Conservation (phyloP, 352 stramenopile species). For the Phytophthora idaei region DNA sequence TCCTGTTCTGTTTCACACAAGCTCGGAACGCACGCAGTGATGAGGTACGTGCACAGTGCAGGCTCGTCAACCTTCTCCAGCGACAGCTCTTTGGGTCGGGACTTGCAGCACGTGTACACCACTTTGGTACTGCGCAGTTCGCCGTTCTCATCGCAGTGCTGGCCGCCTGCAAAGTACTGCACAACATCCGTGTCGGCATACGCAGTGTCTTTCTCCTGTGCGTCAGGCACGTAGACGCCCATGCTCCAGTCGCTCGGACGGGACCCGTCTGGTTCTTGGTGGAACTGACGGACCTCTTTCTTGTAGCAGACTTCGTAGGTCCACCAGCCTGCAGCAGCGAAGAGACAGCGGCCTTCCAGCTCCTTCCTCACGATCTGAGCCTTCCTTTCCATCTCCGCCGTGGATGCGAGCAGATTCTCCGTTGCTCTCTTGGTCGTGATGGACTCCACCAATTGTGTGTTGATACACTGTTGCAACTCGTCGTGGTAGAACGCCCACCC, state of each 20-base stretch:
- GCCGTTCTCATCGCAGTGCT: conserved; percentile 87
- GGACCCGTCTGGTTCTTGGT: conserved; percentile 75
- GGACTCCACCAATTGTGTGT: conserved; percentile 58
- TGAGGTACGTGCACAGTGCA: conserved; percentile 79
- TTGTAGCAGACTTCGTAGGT: conserved; percentile 87
- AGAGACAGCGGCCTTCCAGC: conserved; percentile 63
- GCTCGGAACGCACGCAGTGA: conserved; percentile 79
- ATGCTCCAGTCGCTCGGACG: conserved; percentile 86
- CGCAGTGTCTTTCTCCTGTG: conserved; percentile 27
- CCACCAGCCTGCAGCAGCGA: conserved; percentile 75
- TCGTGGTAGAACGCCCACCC: conserved; percentile 88
- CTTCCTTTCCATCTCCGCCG: conserved; percentile 42
- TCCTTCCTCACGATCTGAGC: conserved; percentile 54
- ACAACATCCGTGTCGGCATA: conserved; percentile 52
- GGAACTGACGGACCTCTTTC: conserved; percentile 82
- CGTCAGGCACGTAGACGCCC: conserved; percentile 58
- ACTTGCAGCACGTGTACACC: conserved; percentile 81
- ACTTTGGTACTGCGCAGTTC: conserved; percentile 76
- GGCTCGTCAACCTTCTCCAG: conserved; percentile 87
- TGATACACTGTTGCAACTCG: conserved; percentile 74
- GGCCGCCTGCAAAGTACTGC: conserved; percentile 76
- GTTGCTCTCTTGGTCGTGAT: conserved; percentile 47
- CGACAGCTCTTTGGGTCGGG: conserved; percentile 45
- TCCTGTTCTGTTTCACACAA: conserved; percentile 56
- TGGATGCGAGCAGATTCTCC: conserved; percentile 42